These are phyloP conservation scores for Xanthoconium purpureum DNA, from an alignment of 768 basidiomycete genomes.

Conservation along the genomic window DNA sequence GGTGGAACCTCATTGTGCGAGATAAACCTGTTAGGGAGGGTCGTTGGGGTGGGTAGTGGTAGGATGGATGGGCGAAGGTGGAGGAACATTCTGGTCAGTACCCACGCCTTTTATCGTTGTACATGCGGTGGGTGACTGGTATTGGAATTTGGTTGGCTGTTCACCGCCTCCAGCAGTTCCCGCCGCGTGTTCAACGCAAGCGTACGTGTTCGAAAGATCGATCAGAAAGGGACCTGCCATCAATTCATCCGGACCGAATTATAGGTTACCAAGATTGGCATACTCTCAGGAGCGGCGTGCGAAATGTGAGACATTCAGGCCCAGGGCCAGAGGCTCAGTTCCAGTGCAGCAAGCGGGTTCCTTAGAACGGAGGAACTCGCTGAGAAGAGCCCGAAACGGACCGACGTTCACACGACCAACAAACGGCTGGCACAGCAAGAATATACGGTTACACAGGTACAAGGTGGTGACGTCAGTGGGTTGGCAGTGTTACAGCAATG, in stretches of 20 bases:
- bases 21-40: neutral
- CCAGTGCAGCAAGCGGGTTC: too few relatives aligned
- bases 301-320: too few relatives aligned
- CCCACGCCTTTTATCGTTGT: neutral
- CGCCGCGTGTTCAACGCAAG: neutral
- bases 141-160: too few relatives aligned
- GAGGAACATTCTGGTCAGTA: too few relatives aligned
- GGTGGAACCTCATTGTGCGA: neutral
- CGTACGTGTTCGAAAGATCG: neutral
- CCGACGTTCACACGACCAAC: neutral
- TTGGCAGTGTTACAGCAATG: slow-evolving; percentile 17
- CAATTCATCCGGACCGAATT: too few relatives aligned
- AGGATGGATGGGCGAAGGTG: neutral
- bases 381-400: too few relatives aligned
- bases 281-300: neutral
- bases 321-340: too few relatives aligned
- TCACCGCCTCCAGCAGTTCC: too few relatives aligned
- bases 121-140: neutral
- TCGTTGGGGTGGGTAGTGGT: neutral
- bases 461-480: neutral
- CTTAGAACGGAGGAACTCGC: too few relatives aligned
- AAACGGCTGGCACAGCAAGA: neutral
- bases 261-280: neutral
- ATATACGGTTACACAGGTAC: too few relatives aligned
- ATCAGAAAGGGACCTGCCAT: neutral